These are phyloP conservation scores for Galerina sulciceps DNA, from an alignment of 768 basidiomycete species.

Conservation along the genomic window DNA sequence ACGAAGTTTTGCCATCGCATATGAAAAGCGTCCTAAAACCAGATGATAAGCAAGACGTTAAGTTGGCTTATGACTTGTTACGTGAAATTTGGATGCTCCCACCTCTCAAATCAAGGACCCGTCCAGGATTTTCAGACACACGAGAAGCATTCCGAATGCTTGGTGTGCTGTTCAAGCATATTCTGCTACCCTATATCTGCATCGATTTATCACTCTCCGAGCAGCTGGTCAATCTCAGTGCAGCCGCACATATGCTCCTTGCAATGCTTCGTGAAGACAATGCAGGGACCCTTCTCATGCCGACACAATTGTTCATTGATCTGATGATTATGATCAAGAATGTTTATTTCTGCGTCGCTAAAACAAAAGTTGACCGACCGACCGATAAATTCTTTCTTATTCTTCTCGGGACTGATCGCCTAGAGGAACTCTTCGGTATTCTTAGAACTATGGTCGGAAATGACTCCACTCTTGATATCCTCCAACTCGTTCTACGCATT, in stretches of 20 bases:
- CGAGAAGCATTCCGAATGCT: slow-evolving; percentile 24
- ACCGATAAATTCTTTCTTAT: slow-evolving; percentile 33
- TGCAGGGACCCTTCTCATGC: slow-evolving; percentile 22
- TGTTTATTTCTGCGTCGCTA: slow-evolving; percentile 40
- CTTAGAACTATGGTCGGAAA: slow-evolving; percentile 33
- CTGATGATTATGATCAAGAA: slow-evolving; percentile 43
- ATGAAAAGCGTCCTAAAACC: slow-evolving; percentile 29
- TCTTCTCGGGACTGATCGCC: slow-evolving; percentile 36
- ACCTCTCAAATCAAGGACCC: too few relatives aligned
- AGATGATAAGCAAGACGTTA: slow-evolving; percentile 37
- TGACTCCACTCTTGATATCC: slow-evolving; percentile 29
- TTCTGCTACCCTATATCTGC: slow-evolving; percentile 33
- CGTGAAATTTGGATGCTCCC: slow-evolving; percentile 31
- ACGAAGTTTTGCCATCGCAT: too few relatives aligned
- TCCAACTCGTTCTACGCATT: too few relatives aligned
- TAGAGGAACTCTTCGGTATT: slow-evolving; percentile 35
- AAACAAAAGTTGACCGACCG: slow-evolving; percentile 33
- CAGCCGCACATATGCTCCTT: slow-evolving; percentile 35
- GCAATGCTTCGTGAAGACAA: slow-evolving; percentile 18
- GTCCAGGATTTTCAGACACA: slow-evolving; percentile 12
- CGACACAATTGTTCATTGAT: slow-evolving; percentile 30
- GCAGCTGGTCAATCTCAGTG: slow-evolving; percentile 36
- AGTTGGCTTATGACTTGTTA: slow-evolving; percentile 27
- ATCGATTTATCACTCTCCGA: slow-evolving; percentile 31
- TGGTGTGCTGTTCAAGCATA: slow-evolving; percentile 24